Evolutionary conservation across 805 yeast species (phyloP), one percentile per base, ranked within the genome.

Genomic region (Cyberlindnera suaveolens): DNA sequence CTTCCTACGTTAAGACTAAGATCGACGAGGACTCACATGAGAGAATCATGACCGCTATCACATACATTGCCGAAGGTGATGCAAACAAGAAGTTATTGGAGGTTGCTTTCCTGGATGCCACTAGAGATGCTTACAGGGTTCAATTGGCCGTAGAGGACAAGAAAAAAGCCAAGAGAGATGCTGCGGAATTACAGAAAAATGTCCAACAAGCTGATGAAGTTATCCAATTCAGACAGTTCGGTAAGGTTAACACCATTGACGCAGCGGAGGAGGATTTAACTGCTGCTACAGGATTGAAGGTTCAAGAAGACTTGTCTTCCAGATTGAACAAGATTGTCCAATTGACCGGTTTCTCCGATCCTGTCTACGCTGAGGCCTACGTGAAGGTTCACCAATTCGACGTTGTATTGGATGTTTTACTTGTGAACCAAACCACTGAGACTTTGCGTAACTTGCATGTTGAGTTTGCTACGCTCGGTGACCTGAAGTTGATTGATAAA

Each of bases 21-120:
- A 89, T 91, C 49, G 97, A 93, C 60, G 99, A 93, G 67, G 99
- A 95, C 66, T 86, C 97, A 3, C 79, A 85, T n/a, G 99, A 93
- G 67, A 80, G 98, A 68, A 82, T 93, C 44, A 70, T 89, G 64
- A 74, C 91, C n/a, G 90, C 91, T 61, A 78, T 93, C 55, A 80
- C 85, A 54, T 79, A 85, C 46, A 73, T 95, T 54, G 73, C 83
- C 42, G 91, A 84, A 48, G 82, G 80, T 33, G 71, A 77, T 44
- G 42, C 44, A 15, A 73, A 74, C 35, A 60, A 65, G 26, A 65
- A 63, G 42, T 56, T 68, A 11, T 60, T 75, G 47, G 81, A 82
- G 49, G 50, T 70, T 39, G 89, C 93, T 19, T 93, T 87, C 70
- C 75, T 93, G 62, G 87, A 84, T 52, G 95, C 89, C 49, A 88